Conservation (phyloP, 495 filamentous ascomycete genomes). For the Pyrenula massariospora region DNA sequence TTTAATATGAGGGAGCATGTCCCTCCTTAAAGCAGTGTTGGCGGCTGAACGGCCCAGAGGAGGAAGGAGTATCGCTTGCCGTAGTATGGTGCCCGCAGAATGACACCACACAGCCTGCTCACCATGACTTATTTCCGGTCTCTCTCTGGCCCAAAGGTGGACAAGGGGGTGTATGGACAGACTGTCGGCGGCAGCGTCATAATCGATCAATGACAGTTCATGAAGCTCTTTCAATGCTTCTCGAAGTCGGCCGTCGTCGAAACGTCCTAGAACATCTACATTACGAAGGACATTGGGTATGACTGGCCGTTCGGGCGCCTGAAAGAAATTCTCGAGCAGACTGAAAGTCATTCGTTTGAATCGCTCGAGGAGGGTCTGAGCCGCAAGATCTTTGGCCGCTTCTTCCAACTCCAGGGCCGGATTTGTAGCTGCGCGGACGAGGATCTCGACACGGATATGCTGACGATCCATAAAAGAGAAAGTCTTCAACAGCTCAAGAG, state of each 20-base stretch:
- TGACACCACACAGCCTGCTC: slow-evolving; percentile 28
- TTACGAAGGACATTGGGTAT: slow-evolving; percentile 14
- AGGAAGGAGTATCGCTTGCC: slow-evolving; percentile 16
- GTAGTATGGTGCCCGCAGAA: slow-evolving; percentile 14
- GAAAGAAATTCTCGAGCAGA: slow-evolving; percentile 1
- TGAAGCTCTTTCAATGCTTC: slow-evolving; percentile 15
- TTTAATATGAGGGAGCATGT: slow-evolving; percentile 16
- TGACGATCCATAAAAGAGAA: slow-evolving; percentile 24
- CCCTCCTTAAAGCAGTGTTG: slow-evolving; percentile 6
- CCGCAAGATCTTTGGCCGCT: not conserved
- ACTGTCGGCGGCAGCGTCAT: slow-evolving; percentile 12
- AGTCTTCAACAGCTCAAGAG: slow-evolving; percentile 24
- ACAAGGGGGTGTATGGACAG: slow-evolving; percentile 30
- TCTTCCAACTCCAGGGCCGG: slow-evolving; percentile 3
- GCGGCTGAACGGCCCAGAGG: slow-evolving; percentile 9
- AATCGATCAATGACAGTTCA: slow-evolving; percentile 17
- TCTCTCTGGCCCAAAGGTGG: slow-evolving; percentile 25
- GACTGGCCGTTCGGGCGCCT: slow-evolving; percentile 6
- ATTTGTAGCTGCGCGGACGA: slow-evolving; percentile 12
- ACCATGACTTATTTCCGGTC: slow-evolving; percentile 16
- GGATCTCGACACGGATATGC: slow-evolving; percentile 19
- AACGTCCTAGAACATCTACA: not conserved
- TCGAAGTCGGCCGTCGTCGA: slow-evolving; percentile 10
- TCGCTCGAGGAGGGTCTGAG: slow-evolving; percentile 1
- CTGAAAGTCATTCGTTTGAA: not conserved